Evolutionary conservation across 163 green algal genomes (phyloP), one percentile per base, ranked within the genome.

Genomic region (Scenedesmus sp.): DNA sequence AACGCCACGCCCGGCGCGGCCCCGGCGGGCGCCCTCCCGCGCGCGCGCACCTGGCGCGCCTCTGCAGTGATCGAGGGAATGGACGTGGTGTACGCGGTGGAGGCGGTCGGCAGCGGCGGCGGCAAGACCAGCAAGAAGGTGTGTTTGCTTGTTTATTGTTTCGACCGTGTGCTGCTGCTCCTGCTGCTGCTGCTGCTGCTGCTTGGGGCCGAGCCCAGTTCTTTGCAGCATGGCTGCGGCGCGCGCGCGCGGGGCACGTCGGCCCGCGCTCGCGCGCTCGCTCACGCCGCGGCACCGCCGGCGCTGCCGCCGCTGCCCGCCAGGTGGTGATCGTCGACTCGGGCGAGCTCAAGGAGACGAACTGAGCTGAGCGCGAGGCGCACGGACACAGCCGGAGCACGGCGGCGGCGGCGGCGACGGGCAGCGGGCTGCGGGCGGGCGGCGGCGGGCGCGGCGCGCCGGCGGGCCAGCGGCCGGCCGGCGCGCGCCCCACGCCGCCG

Each of bases 41-140:
- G n/a, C n/a, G n/a, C n/a, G n/a, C n/a, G n/a, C n/a, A n/a, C n/a
- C n/a, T n/a, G n/a, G n/a, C n/a, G n/a, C n/a, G n/a, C 26, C 28
- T 44, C 28, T 33, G 65, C 85, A 93, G 94, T 98, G 1, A 69
- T 96, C 4, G 91, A 97, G 77, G 94, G 94, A 53, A 97, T 98
- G 93, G 92, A 98, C 53, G 78, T 98, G 4, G 95, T 98, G 34
- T 91, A 93, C 75, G 92, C 94, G 45, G 65, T 83, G 33, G 75
- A 83, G 64, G 75, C 75, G 26, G 26, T 92, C 9, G 95, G 95
- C 65, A 87, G 65, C 39, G 50, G 74, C 54, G 89, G 77, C 53
- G 95, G 95, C 63, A 92, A 91, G 57, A 89, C 94, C 57, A 89
- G 70, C 60, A 94, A 91, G 77, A 90, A 85, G 63, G 89, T 98